Evolutionary conservation across 768 basidiomycete species (phyloP).

Genomic region (Zangia roseola): DNA sequence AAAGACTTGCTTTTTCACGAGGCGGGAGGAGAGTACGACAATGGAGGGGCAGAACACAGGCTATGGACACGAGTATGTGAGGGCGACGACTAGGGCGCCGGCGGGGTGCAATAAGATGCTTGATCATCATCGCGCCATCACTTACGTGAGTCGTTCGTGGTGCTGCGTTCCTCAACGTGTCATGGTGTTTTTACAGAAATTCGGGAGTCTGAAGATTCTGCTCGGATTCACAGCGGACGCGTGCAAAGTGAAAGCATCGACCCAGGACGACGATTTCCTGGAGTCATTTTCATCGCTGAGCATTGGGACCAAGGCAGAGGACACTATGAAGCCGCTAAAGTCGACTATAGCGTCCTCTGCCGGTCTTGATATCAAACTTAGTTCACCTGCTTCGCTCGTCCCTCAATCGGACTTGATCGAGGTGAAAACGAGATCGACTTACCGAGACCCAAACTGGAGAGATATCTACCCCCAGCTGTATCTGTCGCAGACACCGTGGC

Average conservation of each 20-base stretch:
- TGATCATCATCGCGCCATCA: constrained; percentile 62
- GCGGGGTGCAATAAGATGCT: constrained; percentile 48
- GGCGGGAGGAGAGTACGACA: constrained; percentile 44
- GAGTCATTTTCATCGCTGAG: constrained; percentile 25
- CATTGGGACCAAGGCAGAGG: constrained; percentile 7
- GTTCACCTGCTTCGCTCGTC: constrained; percentile 28
- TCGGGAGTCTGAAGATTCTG: constrained; percentile 56
- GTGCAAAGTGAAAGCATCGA: constrained; percentile 17
- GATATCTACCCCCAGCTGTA: constrained; percentile 66
- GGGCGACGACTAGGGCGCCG: constrained; percentile 47
- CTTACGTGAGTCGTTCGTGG: constrained; percentile 47
- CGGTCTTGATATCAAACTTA: constrained; percentile 22
- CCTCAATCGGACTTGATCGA: constrained; percentile 38
- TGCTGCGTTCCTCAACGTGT: neutral
- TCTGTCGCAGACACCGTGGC: constrained; percentile 64
- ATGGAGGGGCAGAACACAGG: constrained; percentile 31
- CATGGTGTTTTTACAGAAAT: constrained; percentile 39
- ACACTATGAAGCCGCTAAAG: neutral
- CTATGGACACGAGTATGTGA: constrained; percentile 65
- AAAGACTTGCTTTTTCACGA: constrained; percentile 56
- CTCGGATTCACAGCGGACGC: constrained; percentile 60
- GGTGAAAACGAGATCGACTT: constrained; percentile 30
- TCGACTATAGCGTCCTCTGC: neutral
- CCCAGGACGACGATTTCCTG: constrained; percentile 27
- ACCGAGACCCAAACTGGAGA: constrained; percentile 47